These are phyloP conservation scores for Chaetoceros muelleri DNA, from an alignment of 108 stramenopile genomes.

Conservation along the genomic window DNA sequence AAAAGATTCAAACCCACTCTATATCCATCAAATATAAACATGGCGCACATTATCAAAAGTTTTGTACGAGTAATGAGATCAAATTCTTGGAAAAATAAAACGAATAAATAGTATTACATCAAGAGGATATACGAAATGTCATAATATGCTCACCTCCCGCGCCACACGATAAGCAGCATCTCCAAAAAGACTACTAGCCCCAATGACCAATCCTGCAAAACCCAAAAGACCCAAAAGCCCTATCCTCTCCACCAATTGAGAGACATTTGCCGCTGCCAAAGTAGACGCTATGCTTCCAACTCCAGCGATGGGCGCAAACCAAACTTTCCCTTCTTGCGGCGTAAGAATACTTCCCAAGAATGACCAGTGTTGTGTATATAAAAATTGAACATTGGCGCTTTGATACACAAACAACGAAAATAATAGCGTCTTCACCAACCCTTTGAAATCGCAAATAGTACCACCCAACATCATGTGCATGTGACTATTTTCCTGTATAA, in stretches of 20 bases:
- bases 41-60: neutral
- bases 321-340: constrained; percentile 50
- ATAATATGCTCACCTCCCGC: neutral
- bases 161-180: neutral
- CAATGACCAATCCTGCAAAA: constrained; percentile 23
- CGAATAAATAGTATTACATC: too few species aligned
- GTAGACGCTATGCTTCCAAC: constrained; percentile 55
- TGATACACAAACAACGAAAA: constrained; percentile 64
- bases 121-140: too few species aligned
- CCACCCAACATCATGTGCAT: neutral
- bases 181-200: neutral
- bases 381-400: constrained; percentile 71
- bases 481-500: constrained; percentile 1
- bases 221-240: constrained; percentile 42
- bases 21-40: neutral
- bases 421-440: constrained; percentile 16
- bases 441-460: constrained; percentile 4
- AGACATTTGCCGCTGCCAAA: constrained; percentile 44
- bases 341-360: constrained; percentile 66
- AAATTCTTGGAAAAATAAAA: neutral
- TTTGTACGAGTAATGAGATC: neutral
- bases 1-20: neutral
- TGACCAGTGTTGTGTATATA: constrained; percentile 79
- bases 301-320: constrained; percentile 71
- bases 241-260: constrained; percentile 25